phyloP scores from a whole-genome alignment of 2,329 filamentous ascomycete genomes.

The Botrytis fabae region DNA sequence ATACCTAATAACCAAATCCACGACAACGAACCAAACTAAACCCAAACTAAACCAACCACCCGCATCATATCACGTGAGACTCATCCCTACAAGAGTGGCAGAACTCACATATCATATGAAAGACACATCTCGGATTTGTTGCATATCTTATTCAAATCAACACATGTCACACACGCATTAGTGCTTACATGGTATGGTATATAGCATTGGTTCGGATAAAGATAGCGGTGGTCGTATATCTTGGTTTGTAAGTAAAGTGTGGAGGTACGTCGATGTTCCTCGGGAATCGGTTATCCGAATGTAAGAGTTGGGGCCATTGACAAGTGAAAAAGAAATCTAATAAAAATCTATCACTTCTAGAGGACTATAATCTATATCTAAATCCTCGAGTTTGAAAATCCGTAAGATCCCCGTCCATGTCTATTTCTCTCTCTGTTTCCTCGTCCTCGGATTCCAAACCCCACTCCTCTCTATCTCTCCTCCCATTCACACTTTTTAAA shows the following conservation, averaged over 20 bases:
- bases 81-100: no score
- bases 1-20: no score
- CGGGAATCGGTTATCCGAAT: background rate
- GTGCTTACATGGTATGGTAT: background rate
- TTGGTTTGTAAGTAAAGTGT: background rate
- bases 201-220: background rate
- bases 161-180: background rate
- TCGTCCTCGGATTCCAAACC: background rate
- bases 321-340: background rate
- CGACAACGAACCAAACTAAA: no score
- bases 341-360: background rate
- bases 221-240: background rate
- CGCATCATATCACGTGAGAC: no score
- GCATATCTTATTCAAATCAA: background rate
- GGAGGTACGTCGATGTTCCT: background rate
- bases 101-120: no score
- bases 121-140: background rate
- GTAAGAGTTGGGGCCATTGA: no score
- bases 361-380: constrained; percentile 10
- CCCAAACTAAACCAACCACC: no score
- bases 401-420: background rate
- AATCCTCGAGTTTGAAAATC: constrained; percentile 11
- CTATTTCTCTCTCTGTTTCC: background rate
- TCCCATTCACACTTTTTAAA: constrained; percentile 30
- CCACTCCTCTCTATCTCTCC: constrained; percentile 16